These are phyloP conservation scores for Gymnopilus dilepis DNA, from an alignment of 768 basidiomycete genomes.

Conservation along the genomic window DNA sequence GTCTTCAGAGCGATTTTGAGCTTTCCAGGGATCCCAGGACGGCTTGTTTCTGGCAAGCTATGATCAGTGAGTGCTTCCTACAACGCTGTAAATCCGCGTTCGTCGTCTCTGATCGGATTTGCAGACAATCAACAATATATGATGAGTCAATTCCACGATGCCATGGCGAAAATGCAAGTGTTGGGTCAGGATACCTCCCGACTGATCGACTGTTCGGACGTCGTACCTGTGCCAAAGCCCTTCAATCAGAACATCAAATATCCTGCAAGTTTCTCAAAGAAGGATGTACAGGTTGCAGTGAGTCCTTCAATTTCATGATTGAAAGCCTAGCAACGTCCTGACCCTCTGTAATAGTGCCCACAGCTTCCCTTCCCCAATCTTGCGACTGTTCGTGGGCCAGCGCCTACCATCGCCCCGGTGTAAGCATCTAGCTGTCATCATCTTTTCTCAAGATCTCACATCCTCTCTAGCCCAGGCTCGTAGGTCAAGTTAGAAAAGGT, in stretches of 20 bases:
- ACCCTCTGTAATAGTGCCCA: background rate
- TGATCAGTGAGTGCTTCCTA: slow-evolving; percentile 14
- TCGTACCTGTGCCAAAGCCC: slow-evolving; percentile 21
- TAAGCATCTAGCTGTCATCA: too few relatives aligned
- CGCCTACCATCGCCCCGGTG: slow-evolving; percentile 17
- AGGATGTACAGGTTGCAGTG: slow-evolving; percentile 2
- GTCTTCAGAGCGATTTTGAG: slow-evolving; percentile 41
- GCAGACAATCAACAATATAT: slow-evolving; percentile 29
- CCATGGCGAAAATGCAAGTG: slow-evolving; percentile 38
- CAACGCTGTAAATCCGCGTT: background rate
- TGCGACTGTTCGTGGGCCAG: slow-evolving; percentile 6
- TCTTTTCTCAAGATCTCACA: too few relatives aligned
- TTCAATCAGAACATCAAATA: slow-evolving; percentile 10
- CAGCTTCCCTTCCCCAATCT: slow-evolving; percentile 1
- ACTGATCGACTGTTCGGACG: slow-evolving; percentile 43
- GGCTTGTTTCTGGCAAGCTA: slow-evolving; percentile 17
- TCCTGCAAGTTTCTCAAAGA: slow-evolving; percentile 8
- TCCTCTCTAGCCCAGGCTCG: slow-evolving; percentile 4
- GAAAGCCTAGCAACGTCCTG: background rate
- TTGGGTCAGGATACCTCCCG: slow-evolving; percentile 32
- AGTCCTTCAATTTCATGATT: background rate
- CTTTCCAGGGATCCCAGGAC: slow-evolving; percentile 22
- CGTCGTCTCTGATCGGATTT: background rate
- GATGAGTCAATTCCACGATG: slow-evolving; percentile 29
- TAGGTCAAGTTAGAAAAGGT: too few relatives aligned